Evolutionary conservation across 371 early-diverging fungal species (phyloP).

Genomic region (Mortierella sp.): DNA sequence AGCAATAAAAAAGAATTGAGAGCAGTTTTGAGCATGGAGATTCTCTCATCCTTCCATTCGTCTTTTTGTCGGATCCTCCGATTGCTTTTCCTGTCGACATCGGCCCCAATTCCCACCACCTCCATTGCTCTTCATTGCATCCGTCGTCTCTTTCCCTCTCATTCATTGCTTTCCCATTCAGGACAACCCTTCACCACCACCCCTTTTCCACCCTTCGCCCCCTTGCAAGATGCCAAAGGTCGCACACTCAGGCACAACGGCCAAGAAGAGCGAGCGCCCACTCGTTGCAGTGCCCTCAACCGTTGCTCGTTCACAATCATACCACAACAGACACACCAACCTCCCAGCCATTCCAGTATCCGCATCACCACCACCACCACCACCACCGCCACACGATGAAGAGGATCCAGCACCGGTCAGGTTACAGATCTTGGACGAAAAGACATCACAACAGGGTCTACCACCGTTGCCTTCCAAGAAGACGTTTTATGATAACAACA

Average conservation of each 20-base stretch:
- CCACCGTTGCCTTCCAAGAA: slow-evolving; percentile 28
- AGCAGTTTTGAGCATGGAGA: not conserved
- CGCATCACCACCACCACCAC: slow-evolving; percentile 4
- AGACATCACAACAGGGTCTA: not conserved
- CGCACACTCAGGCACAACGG: slow-evolving; percentile 6
- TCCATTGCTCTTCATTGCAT: not conserved
- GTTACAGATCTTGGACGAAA: not conserved
- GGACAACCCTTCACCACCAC: not conserved
- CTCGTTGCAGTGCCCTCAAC: not conserved
- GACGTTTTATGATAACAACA: slow-evolving; percentile 17
- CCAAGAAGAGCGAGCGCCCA: not conserved
- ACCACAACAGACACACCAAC: not conserved
- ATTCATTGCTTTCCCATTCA: not conserved
- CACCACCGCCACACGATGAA: slow-evolving; percentile 14
- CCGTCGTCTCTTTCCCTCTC: not conserved
- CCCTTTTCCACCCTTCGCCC: not conserved
- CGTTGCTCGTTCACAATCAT: slow-evolving; percentile 12
- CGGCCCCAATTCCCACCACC: too few species aligned
- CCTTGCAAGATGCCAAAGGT: not conserved
- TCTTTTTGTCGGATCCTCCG: too few species aligned
- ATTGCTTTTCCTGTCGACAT: too few species aligned
- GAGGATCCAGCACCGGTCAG: not conserved
- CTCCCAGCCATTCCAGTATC: not conserved
- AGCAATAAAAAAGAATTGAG: too few species aligned
- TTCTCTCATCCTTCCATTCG: not conserved